phyloP scores from a whole-genome alignment of 371 early-diverging fungal genomes.

The Fennellomyces sp. region DNA sequence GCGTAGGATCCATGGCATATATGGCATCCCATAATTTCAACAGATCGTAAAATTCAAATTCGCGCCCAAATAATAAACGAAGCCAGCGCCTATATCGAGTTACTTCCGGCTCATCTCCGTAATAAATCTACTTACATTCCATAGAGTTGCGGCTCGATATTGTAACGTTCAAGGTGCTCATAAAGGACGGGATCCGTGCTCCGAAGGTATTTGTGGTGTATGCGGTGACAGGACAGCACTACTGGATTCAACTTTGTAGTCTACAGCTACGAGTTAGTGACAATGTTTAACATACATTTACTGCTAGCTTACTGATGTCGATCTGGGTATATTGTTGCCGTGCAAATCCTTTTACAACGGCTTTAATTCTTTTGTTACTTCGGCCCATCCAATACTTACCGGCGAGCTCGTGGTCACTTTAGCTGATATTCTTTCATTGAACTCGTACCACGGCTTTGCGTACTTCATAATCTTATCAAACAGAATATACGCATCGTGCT shows the following conservation, averaged over 20 bases:
- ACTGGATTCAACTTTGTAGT: conserved; percentile 63
- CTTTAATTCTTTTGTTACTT: background rate
- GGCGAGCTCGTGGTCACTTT: background rate
- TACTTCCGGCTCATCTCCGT: background rate
- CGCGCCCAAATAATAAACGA: conserved; percentile 90
- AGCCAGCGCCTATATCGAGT: conserved; percentile 78
- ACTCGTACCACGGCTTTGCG: conserved; percentile 86
- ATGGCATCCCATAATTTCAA: conserved; percentile 89
- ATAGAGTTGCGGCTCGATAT: conserved; percentile 93
- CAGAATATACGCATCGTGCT: conserved; percentile 85
- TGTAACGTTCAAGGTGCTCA: conserved; percentile 67
- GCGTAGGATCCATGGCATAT: conserved; percentile 75
- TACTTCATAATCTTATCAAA: conserved; percentile 84
- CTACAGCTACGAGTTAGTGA: conserved; percentile 3
- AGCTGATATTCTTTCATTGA: conserved; percentile 60
- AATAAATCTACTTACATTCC: conserved; percentile 68
- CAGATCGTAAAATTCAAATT: conserved; percentile 76
- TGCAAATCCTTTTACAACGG: background rate
- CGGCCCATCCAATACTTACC: background rate
- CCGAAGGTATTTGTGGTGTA: conserved; percentile 73
- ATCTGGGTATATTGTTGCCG: background rate
- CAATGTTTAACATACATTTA: background rate
- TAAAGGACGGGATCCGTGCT: conserved; percentile 73
- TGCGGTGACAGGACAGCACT: conserved; percentile 70
- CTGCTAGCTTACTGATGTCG: background rate